Evolutionary conservation across 2,329 filamentous ascomycete genomes (phyloP).

Genomic region (Pyricularia pennisetigena): DNA sequence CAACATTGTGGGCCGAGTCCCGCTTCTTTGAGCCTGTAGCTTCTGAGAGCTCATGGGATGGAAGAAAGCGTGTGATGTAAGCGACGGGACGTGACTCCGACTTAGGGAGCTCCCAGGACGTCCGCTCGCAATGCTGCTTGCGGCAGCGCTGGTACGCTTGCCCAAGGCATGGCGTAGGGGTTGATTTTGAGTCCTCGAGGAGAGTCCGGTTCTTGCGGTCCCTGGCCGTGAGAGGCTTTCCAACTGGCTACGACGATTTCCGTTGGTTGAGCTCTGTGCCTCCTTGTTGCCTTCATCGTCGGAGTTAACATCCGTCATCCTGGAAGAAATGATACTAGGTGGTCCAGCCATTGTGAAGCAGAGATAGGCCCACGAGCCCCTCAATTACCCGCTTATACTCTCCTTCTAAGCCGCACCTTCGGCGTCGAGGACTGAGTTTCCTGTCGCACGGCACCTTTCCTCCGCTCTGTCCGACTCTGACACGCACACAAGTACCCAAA

Average conservation of each 20-base stretch:
- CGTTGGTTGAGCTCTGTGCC: constrained; percentile 19
- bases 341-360: constrained; percentile 31
- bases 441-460: background rate
- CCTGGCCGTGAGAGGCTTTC: constrained; percentile 41
- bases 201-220: constrained; percentile 42
- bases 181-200: constrained; percentile 38
- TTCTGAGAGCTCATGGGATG: constrained; percentile 94
- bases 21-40: constrained; percentile 78
- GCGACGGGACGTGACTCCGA: constrained; percentile 78
- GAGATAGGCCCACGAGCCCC: background rate
- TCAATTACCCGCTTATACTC: background rate
- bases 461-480: background rate
- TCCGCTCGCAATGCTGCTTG: constrained; percentile 31
- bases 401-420: background rate
- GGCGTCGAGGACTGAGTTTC: background rate
- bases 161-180: constrained; percentile 42
- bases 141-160: constrained; percentile 28
- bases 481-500: background rate
- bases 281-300: constrained; percentile 41
- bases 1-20: constrained; percentile 31
- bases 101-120: constrained; percentile 60
- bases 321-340: constrained; percentile 60
- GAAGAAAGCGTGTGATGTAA: constrained; percentile 88
- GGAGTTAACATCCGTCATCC: constrained; percentile 56
- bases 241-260: constrained; percentile 27